Conservation (phyloP, 1,139 yeast genomes). For the Debaryomycetaceae sp. region DNA sequence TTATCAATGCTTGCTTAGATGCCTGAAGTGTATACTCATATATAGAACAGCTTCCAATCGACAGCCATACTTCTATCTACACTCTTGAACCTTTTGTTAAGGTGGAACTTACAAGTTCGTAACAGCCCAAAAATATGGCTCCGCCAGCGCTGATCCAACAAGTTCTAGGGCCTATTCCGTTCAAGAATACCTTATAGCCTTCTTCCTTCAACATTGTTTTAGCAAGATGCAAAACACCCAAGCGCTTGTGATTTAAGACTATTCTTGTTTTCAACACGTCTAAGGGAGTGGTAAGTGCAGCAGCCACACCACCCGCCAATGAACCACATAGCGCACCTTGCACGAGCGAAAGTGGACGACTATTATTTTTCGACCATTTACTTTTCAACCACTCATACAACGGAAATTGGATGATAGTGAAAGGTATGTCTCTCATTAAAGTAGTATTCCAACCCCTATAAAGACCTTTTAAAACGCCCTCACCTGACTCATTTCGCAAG, state of each 20-base stretch:
- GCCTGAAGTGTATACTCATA: too few species aligned
- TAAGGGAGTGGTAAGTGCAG: conserved; percentile 89
- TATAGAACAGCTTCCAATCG: too few species aligned
- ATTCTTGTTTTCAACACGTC: conserved; percentile 90
- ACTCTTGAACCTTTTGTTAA: background rate
- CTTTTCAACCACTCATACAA: conserved; percentile 78
- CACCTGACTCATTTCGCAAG: conserved; percentile 59
- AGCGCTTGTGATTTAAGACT: conserved; percentile 64
- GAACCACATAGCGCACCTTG: conserved; percentile 96
- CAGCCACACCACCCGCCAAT: conserved; percentile 91
- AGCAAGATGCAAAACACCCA: conserved; percentile 46
- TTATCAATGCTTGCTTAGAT: too few species aligned
- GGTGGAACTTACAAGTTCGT: conserved; percentile 55
- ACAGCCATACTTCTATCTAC: too few species aligned
- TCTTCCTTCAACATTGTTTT: conserved; percentile 54
- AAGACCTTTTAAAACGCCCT: conserved; percentile 72
- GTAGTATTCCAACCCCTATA: conserved; percentile 95
- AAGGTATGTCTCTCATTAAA: conserved; percentile 91
- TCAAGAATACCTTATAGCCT: conserved; percentile 64
- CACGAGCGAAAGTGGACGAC: conserved; percentile 46
- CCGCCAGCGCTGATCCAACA: conserved; percentile 99
- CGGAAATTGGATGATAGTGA: conserved; percentile 93
- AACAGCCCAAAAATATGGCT: conserved; percentile 91
- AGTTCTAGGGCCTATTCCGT: conserved; percentile 91
- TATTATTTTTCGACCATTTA: conserved; percentile 40